Percentiles rank a stretch among this genome's conserved stretches.
These are phyloP conservation scores for Dissoconium aciculare DNA, from an alignment of 2,329 filamentous ascomycete species.

Conservation along the genomic window DNA sequence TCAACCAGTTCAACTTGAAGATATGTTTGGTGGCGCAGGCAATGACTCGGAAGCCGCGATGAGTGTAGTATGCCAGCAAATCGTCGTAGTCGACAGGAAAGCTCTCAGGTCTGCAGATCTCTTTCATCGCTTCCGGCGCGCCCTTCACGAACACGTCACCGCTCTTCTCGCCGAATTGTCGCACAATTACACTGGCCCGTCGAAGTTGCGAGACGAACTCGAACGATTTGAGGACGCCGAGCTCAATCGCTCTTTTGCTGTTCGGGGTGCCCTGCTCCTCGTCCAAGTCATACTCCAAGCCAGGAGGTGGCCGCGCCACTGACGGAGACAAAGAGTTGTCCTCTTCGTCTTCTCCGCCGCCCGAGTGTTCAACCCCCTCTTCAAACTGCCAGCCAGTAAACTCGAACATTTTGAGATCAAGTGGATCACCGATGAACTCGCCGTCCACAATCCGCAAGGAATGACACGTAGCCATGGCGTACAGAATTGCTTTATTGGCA, in stretches of 20 bases:
- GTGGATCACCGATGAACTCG: constrained; percentile 79
- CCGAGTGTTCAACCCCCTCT: constrained; percentile 57
- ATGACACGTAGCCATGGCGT: constrained; percentile 96
- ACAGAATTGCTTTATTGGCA: constrained; percentile 56
- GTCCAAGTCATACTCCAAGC: constrained; percentile 42
- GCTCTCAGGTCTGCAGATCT: constrained; percentile 72
- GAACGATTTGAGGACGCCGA: constrained; percentile 81
- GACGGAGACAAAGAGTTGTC: constrained; percentile 68
- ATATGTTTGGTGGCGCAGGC: constrained; percentile 85
- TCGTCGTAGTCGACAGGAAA: constrained; percentile 86
- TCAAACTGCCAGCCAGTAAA: constrained; percentile 89
- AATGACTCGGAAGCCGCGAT: constrained; percentile 91
- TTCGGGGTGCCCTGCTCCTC: constrained; percentile 31
- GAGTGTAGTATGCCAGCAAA: constrained; percentile 76
- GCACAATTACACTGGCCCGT: constrained; percentile 81
- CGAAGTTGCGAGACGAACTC: constrained; percentile 90
- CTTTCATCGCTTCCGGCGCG: constrained; percentile 88
- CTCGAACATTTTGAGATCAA: constrained; percentile 97
- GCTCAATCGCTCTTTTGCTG: constrained; percentile 49
- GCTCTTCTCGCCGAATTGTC: constrained; percentile 70
- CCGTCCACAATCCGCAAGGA: constrained; percentile 75
- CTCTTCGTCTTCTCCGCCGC: constrained; percentile 56
- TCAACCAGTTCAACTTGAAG: constrained; percentile 78
- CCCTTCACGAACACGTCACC: constrained; percentile 90
- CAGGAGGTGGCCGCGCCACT: constrained; percentile 63